Conservation (phyloP, 1,284 basidiomycete genomes). For the Apiotrichum sp. region DNA sequence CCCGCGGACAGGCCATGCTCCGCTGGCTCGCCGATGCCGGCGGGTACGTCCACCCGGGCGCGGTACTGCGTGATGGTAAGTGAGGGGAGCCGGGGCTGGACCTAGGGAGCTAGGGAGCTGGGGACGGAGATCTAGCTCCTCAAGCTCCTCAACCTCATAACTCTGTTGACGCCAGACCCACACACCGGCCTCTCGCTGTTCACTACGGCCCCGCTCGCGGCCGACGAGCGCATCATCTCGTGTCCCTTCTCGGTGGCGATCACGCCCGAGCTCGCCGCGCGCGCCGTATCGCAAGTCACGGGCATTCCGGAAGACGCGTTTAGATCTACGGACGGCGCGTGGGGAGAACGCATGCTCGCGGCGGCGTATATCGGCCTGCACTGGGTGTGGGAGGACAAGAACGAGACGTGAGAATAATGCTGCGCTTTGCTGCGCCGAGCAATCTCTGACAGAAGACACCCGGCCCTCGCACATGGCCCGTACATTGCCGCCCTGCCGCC, state of each 20-base stretch:
- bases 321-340: conserved; percentile 35
- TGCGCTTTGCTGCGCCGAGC: too few relatives aligned
- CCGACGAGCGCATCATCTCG: conserved; percentile 58
- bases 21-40: conserved; percentile 6
- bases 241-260: conserved; percentile 70
- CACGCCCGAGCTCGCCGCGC: conserved; percentile 54
- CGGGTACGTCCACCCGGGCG: conserved; percentile 9
- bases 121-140: too few relatives aligned
- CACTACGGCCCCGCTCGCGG: conserved; percentile 51
- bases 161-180: conserved; percentile 20
- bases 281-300: conserved; percentile 49
- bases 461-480: conserved; percentile 48
- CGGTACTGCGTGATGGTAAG: conserved; percentile 37
- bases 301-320: conserved; percentile 17
- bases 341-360: conserved; percentile 67
- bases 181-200: conserved; percentile 58
- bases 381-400: conserved; percentile 50
- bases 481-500: conserved; percentile 66
- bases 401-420: background rate
- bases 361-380: conserved; percentile 66
- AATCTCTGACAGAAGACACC: conserved; percentile 15
- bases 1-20: background rate
- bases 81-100: conserved; percentile 4
- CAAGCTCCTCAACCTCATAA: background rate
- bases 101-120: too few relatives aligned